Evolutionary conservation across 2,329 filamentous ascomycete species (phyloP).

Genomic region (Bipolaris victoriae): DNA sequence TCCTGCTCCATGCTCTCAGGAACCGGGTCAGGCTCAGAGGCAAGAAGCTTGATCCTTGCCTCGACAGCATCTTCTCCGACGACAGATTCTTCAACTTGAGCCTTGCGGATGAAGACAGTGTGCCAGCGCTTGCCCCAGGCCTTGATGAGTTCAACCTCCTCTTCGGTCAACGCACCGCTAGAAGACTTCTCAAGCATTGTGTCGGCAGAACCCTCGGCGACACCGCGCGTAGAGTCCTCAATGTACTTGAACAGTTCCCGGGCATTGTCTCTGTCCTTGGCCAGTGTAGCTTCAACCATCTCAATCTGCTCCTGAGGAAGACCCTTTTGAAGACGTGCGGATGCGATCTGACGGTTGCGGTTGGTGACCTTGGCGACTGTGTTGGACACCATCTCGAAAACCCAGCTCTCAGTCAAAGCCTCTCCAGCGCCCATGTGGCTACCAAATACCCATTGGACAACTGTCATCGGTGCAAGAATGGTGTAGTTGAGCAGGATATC

Average conservation of each 20-base stretch:
- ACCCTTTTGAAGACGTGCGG: conserved; percentile 64
- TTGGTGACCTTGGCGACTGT: conserved; percentile 90
- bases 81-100: conserved; percentile 82
- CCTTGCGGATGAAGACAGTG: conserved; percentile 80
- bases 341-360: conserved; percentile 80
- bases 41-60: conserved; percentile 50
- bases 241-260: conserved; percentile 80
- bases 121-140: conserved; percentile 88
- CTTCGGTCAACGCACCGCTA: conserved; percentile 47
- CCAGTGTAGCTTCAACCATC: conserved; percentile 69
- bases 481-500: conserved; percentile 98
- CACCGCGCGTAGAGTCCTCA: conserved; percentile 75
- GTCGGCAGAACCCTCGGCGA: conserved; percentile 76
- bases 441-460: conserved; percentile 87
- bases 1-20: conserved; percentile 30
- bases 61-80: conserved; percentile 62
- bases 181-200: conserved; percentile 75
- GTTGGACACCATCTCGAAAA: conserved; percentile 88
- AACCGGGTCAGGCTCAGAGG: conserved; percentile 33
- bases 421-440: conserved; percentile 69
- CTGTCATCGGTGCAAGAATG: conserved; percentile 82
- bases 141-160: conserved; percentile 66
- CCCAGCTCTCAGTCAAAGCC: conserved; percentile 73
- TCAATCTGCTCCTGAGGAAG: conserved; percentile 63
- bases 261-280: conserved; percentile 74